These are phyloP conservation scores for Calonectria multiphialidica DNA, from an alignment of 2,329 filamentous ascomycete genomes.

Conservation along the genomic window DNA sequence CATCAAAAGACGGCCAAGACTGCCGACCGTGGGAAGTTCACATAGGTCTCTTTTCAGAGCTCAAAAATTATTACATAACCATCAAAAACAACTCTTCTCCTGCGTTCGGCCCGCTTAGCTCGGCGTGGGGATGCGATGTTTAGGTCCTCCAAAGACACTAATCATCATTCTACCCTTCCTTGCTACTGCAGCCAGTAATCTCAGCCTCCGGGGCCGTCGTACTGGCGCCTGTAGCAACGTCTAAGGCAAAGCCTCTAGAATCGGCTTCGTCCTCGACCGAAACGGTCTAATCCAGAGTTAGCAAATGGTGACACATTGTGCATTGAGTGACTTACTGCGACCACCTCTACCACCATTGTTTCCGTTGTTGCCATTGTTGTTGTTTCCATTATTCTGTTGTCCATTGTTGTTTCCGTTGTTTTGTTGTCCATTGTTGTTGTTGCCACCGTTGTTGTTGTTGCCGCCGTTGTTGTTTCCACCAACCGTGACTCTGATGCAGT, in stretches of 20 bases:
- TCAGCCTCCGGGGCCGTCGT: not conserved
- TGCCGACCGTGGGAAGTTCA: not conserved
- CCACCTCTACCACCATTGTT: not conserved
- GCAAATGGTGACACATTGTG: not conserved
- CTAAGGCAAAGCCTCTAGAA: not conserved
- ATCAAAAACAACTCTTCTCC: not conserved
- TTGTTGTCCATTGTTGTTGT: slow-evolving; percentile 24
- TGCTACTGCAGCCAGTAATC: not conserved
- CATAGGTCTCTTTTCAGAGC: not conserved
- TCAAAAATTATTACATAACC: not conserved
- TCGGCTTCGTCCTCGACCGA: not conserved
- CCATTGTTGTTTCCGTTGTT: not conserved
- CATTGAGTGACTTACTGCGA: not conserved
- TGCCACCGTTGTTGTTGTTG: slow-evolving; percentile 31
- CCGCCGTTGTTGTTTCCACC: slow-evolving; percentile 42
- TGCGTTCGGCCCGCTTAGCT: not conserved
- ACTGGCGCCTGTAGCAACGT: not conserved
- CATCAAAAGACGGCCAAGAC: not conserved
- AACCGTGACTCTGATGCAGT: slow-evolving; percentile 73
- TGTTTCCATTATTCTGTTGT: not conserved
- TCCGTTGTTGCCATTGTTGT: not conserved
- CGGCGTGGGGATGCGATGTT: not conserved
- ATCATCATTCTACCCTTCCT: not conserved
- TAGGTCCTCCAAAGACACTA: not conserved
- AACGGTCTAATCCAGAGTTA: not conserved